phyloP scores from a whole-genome alignment of 2,329 filamentous ascomycete genomes.

The Aspergillus uvarum region DNA sequence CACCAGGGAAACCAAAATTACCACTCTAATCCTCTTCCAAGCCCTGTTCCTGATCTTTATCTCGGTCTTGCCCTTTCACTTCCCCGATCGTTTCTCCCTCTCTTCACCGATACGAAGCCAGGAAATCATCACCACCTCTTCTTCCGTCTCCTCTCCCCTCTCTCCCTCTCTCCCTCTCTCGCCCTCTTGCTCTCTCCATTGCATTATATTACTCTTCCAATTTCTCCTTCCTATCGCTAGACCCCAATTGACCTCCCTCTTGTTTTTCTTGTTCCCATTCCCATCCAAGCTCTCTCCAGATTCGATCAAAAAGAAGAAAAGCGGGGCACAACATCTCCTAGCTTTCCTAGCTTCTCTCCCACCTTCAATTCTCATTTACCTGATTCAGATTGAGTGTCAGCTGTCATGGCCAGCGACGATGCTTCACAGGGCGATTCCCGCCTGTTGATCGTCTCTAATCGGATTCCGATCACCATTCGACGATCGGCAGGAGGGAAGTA shows the following conservation, averaged over 20 bases:
- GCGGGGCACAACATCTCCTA: background rate
- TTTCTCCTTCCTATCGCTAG: background rate
- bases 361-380: background rate
- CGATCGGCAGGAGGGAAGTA: conserved; percentile 88
- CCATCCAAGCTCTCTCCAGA: background rate
- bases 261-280: background rate
- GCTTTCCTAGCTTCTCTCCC: background rate
- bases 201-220: conserved; percentile 3
- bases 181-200: background rate
- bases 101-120: background rate
- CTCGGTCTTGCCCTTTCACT: background rate
- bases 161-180: background rate
- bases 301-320: conserved; percentile 1
- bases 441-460: conserved; percentile 86
- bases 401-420: conserved; percentile 48
- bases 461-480: conserved; percentile 95
- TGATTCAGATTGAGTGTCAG: background rate
- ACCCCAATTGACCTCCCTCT: background rate
- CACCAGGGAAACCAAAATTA: conserved; percentile 4
- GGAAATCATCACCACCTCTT: background rate
- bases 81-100: background rate
- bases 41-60: background rate
- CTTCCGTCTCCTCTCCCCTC: background rate
- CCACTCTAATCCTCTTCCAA: background rate
- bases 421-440: conserved; percentile 52